Conservation (phyloP, 73 alveolate genomes). For the Symbiodinium pilosum region DNA sequence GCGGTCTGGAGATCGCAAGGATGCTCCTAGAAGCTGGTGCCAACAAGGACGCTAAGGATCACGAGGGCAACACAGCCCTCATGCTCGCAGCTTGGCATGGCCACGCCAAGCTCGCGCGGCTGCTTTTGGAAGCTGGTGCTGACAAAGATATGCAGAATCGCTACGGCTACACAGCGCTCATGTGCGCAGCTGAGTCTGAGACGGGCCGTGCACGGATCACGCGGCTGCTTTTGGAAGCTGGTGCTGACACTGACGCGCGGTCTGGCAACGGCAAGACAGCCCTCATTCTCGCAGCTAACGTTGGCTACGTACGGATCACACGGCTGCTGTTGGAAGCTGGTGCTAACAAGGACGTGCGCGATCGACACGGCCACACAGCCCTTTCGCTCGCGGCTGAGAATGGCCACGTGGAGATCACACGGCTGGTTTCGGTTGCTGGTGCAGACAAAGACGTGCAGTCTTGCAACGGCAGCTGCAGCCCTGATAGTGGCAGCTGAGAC, state of each 20-base stretch:
- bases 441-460: neutral
- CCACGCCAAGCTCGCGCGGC: neutral
- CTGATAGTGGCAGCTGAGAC: too few relatives aligned
- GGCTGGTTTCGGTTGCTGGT: neutral
- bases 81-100: neutral
- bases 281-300: neutral
- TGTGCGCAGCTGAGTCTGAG: conserved; percentile 13
- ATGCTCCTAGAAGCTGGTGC: neutral
- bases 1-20: neutral
- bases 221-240: neutral
- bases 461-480: too few relatives aligned
- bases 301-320: neutral
- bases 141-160: neutral
- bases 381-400: neutral
- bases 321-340: neutral
- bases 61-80: too few relatives aligned
- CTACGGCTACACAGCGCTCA: neutral
- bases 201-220: neutral
- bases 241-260: neutral
- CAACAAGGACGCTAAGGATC: neutral
- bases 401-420: neutral
- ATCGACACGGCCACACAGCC: neutral
- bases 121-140: conserved; percentile 1
- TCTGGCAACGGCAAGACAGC: neutral
- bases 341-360: neutral